Percentiles rank a stretch among this genome's conserved stretches.
These are phyloP conservation scores for Secale cereale DNA, from an alignment of 176 grass and related monocot genomes.

Conservation along the genomic window DNA sequence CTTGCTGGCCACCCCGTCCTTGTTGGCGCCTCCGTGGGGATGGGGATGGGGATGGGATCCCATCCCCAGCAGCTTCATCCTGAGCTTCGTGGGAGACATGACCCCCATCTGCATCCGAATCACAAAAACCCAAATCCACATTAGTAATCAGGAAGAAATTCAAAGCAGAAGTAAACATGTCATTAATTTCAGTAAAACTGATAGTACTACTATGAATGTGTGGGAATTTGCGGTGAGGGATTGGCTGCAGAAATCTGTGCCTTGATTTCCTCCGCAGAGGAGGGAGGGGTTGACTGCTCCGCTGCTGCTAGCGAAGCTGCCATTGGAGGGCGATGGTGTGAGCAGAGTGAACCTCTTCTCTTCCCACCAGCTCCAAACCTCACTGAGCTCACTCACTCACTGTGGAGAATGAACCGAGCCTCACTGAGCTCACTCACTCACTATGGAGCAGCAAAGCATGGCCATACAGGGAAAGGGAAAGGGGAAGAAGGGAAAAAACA, in stretches of 20 bases:
- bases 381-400: background rate
- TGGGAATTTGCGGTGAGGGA: background rate
- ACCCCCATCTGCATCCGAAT: constrained; percentile 45
- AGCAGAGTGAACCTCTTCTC: background rate
- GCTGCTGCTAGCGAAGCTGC: background rate
- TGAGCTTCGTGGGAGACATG: constrained; percentile 77
- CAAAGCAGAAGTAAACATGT: background rate
- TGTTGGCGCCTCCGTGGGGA: constrained; percentile 5
- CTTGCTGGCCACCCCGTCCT: constrained; percentile 35
- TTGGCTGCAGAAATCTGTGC: background rate
- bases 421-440: no score
- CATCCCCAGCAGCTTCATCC: constrained; percentile 76
- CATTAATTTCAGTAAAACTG: background rate
- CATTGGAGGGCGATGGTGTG: background rate
- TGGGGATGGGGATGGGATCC: constrained; percentile 34
- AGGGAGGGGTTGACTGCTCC: background rate
- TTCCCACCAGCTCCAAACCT: background rate
- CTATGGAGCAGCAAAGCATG: background rate
- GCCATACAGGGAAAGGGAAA: background rate
- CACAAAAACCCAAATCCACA: background rate
- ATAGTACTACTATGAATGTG: background rate
- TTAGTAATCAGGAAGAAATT: background rate
- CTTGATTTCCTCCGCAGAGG: background rate
- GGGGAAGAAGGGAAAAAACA: background rate
- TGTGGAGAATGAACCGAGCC: background rate